Evolutionary conservation across 345 rosid genomes (phyloP), one percentile per base, ranked within the genome.

Genomic region (Linum trigynum): DNA sequence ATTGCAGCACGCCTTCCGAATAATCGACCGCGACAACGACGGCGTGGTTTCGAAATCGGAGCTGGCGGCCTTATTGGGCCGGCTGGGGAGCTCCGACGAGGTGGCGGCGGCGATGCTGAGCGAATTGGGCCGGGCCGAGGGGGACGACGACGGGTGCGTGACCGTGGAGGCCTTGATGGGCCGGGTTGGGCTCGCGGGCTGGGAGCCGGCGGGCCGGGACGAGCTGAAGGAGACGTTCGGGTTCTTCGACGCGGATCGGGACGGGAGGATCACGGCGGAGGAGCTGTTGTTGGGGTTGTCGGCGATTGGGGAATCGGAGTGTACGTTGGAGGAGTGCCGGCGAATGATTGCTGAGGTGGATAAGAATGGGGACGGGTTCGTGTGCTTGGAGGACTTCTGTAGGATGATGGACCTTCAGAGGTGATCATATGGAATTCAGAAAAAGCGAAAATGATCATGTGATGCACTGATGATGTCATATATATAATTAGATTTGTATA

Each of bases 321-420:
- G 91, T 87, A 82, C 96, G 77, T 23, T 94, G 5, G 96, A 85
- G 16, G 99, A 94, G n/a, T 94, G 99, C 84, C 66, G 71, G 79
- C 85, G 92, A 61, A 94, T 94, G 97, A 88, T 94, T 75, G 88
- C 84, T 0, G 78, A 59, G 1, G 96, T 91, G 5, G 96, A 83
- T 78, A 80, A 69, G 65, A 86, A 81, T 50, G 87, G 85, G 6
- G 90, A 87, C 3, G 99, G 97, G 39, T 87, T 91, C 71, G 99
- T 94, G 59, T 88, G 97, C 75, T 94, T 90, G 69, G 85, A 83
- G 57, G 99, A 94, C 72, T 94, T 94, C 62, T 65, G 75, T 1
- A 80, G 76, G 1, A 86, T 94, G 96, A 91, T 94, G 99, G 89
- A 78, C 68, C 71, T 66, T 37, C 61, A 23, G 38, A 57, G 61